Percentiles rank a stretch among this genome's conserved stretches.
These are phyloP conservation scores for Marasmius sp. DNA, from an alignment of 1,284 basidiomycete species.

Conservation along the genomic window DNA sequence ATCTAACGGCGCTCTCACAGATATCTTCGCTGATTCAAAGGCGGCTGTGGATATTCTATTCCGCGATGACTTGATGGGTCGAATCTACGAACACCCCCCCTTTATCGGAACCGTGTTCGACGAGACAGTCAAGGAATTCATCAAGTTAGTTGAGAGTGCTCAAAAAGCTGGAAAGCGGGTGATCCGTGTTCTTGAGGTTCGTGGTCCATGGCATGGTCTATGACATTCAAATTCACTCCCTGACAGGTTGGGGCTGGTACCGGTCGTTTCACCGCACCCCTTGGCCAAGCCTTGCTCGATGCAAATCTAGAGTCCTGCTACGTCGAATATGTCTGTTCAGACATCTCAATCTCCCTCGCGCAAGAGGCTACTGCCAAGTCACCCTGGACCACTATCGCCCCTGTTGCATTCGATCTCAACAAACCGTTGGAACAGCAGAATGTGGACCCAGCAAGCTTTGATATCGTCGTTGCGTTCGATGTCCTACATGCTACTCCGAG, in stretches of 20 bases:
- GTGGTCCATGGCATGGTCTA: neutral
- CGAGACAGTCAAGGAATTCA: slow-evolving; percentile 12
- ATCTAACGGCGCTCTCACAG: neutral
- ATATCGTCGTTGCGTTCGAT: slow-evolving; percentile 23
- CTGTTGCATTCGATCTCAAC: slow-evolving; percentile 19
- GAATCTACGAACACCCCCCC: slow-evolving; percentile 19
- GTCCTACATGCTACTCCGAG: slow-evolving; percentile 18
- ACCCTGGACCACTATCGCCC: slow-evolving; percentile 18
- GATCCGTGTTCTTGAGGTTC: slow-evolving; percentile 22
- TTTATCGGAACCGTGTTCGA: slow-evolving; percentile 18
- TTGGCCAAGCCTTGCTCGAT: slow-evolving; percentile 19
- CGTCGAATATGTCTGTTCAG: slow-evolving; percentile 23
- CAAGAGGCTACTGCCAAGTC: slow-evolving; percentile 17
- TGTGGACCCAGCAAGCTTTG: slow-evolving; percentile 19
- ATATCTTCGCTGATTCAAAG: slow-evolving; percentile 3
- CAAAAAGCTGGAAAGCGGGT: slow-evolving; percentile 19
- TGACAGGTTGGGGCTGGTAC: slow-evolving; percentile 13
- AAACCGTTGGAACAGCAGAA: slow-evolving; percentile 16
- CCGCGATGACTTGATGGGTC: slow-evolving; percentile 21
- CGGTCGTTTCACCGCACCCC: slow-evolving; percentile 19
- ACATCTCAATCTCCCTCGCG: slow-evolving; percentile 18
- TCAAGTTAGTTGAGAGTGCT: slow-evolving; percentile 14
- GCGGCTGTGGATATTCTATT: slow-evolving; percentile 18
- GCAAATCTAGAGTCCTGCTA: slow-evolving; percentile 13
- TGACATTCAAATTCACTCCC: neutral